Conservation (phyloP, 2,329 filamentous ascomycete species). For the Colletotrichum tabaci region DNA sequence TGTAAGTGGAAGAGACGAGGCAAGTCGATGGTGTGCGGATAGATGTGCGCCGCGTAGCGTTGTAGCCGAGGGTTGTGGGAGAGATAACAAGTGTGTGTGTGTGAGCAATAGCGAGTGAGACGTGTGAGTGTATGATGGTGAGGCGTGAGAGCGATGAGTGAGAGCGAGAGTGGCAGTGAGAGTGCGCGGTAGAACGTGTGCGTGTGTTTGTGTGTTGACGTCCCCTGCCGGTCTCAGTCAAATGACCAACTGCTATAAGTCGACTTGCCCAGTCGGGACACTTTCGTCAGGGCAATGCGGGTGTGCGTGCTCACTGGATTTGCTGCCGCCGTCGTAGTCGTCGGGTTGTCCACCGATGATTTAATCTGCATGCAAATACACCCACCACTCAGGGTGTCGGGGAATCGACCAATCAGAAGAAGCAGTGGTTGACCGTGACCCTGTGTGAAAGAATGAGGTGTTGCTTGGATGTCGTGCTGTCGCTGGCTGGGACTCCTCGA, state of each 20-base stretch:
- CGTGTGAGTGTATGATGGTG: constrained; percentile 14
- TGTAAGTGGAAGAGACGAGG: constrained; percentile 27
- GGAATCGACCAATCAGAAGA: constrained; percentile 37
- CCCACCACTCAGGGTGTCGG: constrained; percentile 17
- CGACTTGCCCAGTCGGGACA: constrained; percentile 39
- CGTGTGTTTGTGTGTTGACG: constrained; percentile 23
- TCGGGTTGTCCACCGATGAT: constrained; percentile 35
- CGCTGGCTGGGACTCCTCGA: constrained; percentile 26
- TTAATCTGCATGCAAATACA: constrained; percentile 29
- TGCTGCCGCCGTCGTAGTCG: constrained; percentile 32
- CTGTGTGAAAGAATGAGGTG: constrained; percentile 2
- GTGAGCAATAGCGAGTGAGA: constrained; percentile 10
- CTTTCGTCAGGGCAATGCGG: constrained; percentile 34
- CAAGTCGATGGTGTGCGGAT: constrained; percentile 29
- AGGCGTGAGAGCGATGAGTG: constrained; percentile 14
- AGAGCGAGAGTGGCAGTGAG: background rate
- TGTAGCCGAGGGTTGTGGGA: constrained; percentile 13
- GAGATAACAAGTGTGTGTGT: constrained; percentile 19
- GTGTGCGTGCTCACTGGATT: constrained; percentile 38
- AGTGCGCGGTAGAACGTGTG: background rate
- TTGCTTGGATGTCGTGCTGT: constrained; percentile 3
- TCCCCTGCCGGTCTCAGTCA: constrained; percentile 34
- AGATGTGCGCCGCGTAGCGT: constrained; percentile 13
- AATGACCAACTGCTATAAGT: constrained; percentile 36
- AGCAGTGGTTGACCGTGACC: constrained; percentile 34